A percentile compares a stretch with the other conserved stretches of the same genome.
Conservation (phyloP, 2,329 filamentous ascomycete genomes). For the Apiospora hydei region DNA sequence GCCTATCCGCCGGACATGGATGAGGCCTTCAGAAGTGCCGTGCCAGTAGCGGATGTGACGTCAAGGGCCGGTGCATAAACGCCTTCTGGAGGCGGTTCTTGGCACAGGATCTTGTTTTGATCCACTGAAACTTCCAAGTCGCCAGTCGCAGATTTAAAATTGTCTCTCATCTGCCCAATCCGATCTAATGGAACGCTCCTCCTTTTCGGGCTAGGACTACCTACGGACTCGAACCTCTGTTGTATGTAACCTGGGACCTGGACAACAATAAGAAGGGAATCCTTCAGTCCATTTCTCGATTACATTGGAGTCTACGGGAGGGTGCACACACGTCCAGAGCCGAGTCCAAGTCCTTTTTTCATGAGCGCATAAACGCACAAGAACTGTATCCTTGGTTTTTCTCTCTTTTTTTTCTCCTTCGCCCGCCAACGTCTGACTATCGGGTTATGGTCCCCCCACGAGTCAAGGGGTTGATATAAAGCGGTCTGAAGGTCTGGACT, state of each 20-base stretch:
- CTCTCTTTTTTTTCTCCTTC: background rate
- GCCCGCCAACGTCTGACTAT: conserved; percentile 7
- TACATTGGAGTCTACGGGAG: background rate
- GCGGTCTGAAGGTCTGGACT: conserved; percentile 21
- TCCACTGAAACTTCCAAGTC: conserved; percentile 8
- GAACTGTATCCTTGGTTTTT: conserved; percentile 6
- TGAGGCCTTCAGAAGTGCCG: conserved; percentile 15
- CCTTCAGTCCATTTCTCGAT: background rate
- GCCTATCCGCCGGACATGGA: background rate
- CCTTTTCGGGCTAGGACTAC: background rate
- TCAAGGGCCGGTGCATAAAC: conserved; percentile 1
- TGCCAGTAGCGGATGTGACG: background rate
- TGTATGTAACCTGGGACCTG: background rate
- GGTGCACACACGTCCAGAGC: background rate
- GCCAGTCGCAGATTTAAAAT: conserved; percentile 13
- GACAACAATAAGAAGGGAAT: background rate
- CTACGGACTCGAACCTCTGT: background rate
- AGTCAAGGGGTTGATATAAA: conserved; percentile 19
- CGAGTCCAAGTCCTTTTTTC: background rate
- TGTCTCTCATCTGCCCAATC: conserved; percentile 18
- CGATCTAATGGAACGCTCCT: conserved; percentile 18
- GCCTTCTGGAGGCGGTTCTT: background rate
- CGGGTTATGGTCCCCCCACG: conserved; percentile 9
- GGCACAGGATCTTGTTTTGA: background rate
- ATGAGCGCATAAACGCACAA: background rate